Evolutionary conservation across 768 basidiomycete species (phyloP), one percentile per base, ranked within the genome.

Genomic region (Mycena pura): DNA sequence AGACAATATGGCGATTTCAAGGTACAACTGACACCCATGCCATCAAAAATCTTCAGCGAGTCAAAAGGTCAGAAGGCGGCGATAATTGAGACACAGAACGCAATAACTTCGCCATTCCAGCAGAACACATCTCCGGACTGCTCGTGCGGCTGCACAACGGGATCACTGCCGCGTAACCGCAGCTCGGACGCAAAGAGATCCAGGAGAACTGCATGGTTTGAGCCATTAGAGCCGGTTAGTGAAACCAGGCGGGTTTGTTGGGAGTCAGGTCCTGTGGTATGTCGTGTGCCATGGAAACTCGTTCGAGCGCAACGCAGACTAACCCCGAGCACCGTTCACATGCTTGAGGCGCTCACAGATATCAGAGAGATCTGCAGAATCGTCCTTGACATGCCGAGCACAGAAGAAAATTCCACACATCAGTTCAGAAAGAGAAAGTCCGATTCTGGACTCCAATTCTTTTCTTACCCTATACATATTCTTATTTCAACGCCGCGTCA

Each of bases 61-160:
- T 29, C 29, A 13, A 29, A 22, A 40, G 38, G 36, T 34, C 13
- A 46, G 19, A 40, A 55, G 32, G 27, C 28, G 34, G 24, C 6
- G 19, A 64, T 36, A 28, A 25, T 8, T 38, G 29, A 1, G 46
- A 31, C 17, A 51, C 14, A 44, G 29, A 48, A 17, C 43, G 17
- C 11, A 74, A 74, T 44, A 44, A 88, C 92, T 79, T 95, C 91
- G 61, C 94, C 93, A 69, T 93, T 94, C 90, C 91, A 95, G 69
- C 92, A 93, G 25, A 95, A 73, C 3, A 92, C 69, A 68, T 88
- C 81, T 7, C 83, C 86, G 14, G 77, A 78, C 31, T 73, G 64
- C 14, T 74, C 68, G 70, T 94, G 92, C 25, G 94, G 94, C 70
- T 96, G 94, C 3, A 80, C 72, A 15, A 93, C 73, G 0, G 79